Conservation (phyloP, 768 basidiomycete genomes). For the Lenzites betulinus region DNA sequence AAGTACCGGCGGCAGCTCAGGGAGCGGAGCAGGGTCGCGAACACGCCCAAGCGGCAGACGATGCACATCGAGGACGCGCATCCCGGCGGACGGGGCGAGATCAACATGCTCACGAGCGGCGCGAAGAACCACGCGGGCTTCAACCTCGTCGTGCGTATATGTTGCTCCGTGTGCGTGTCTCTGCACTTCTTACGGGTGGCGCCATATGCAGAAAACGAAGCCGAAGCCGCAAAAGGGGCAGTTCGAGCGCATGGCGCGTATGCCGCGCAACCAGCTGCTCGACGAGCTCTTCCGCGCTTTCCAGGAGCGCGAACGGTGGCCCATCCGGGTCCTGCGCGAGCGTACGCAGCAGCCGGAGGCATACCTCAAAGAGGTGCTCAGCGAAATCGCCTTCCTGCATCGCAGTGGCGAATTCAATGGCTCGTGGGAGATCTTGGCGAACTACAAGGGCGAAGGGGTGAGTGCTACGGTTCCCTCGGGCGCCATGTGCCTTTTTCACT, state of each 20-base stretch:
- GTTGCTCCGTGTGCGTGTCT: too few species aligned
- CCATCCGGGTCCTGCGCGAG: constrained; percentile 73
- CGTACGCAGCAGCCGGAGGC: constrained; percentile 84
- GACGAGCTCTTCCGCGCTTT: constrained; percentile 82
- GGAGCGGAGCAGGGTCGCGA: constrained; percentile 64
- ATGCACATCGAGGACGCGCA: constrained; percentile 75
- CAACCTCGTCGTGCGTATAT: constrained; percentile 61
- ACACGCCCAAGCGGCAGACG: constrained; percentile 66
- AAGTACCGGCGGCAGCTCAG: constrained; percentile 73
- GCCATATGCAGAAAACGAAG: constrained; percentile 57
- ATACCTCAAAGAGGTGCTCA: constrained; percentile 82
- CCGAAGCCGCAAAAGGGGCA: constrained; percentile 66
- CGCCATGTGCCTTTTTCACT: not conserved
- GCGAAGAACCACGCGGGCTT: constrained; percentile 65
- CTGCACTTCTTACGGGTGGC: not conserved
- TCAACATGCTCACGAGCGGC: constrained; percentile 80
- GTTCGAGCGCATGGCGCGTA: constrained; percentile 89
- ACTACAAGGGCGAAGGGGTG: constrained; percentile 66
- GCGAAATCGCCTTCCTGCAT: constrained; percentile 74
- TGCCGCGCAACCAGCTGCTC: constrained; percentile 85
- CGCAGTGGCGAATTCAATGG: constrained; percentile 82
- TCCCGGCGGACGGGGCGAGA: constrained; percentile 67
- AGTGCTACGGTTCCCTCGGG: constrained; percentile 25
- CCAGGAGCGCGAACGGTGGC: constrained; percentile 79
- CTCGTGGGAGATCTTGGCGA: constrained; percentile 76